Conservation (phyloP, 139 green algal species). For the Picochlorum sp. region DNA sequence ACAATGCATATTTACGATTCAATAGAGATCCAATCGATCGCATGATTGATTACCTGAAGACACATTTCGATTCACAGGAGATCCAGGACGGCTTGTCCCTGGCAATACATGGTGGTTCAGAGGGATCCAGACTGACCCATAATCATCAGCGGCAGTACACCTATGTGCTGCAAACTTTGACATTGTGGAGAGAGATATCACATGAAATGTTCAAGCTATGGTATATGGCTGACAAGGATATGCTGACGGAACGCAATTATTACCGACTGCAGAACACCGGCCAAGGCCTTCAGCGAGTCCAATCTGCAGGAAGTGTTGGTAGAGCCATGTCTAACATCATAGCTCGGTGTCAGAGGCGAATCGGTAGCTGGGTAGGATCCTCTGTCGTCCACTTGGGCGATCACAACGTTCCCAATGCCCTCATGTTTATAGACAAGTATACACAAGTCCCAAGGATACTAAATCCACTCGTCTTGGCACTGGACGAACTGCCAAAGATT, state of each 20-base stretch:
- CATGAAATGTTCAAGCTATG: constrained; percentile 86
- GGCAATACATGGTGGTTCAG: background rate
- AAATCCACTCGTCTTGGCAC: constrained; percentile 76
- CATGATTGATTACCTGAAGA: constrained; percentile 5
- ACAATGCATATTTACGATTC: constrained; percentile 89
- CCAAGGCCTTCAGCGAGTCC: constrained; percentile 88
- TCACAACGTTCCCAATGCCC: constrained; percentile 90
- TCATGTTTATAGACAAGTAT: constrained; percentile 98
- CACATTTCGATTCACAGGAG: background rate
- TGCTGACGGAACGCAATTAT: constrained; percentile 64
- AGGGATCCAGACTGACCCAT: constrained; percentile 72
- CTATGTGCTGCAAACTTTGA: constrained; percentile 85
- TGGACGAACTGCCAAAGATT: constrained; percentile 75
- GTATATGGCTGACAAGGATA: constrained; percentile 77
- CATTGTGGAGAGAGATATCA: constrained; percentile 81
- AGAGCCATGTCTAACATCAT: constrained; percentile 69
- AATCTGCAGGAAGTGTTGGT: constrained; percentile 57
- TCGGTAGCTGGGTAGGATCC: constrained; percentile 85
- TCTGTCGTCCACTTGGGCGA: constrained; percentile 91
- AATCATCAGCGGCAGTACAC: constrained; percentile 81
- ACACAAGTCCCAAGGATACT: constrained; percentile 87
- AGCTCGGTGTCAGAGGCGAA: constrained; percentile 57
- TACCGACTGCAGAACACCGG: constrained; percentile 89
- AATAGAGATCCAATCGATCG: constrained; percentile 79
- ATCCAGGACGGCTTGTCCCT: background rate